phyloP scores from a whole-genome alignment of 2,329 filamentous ascomycete genomes.

The Pyrenophora tritici-repentis region DNA sequence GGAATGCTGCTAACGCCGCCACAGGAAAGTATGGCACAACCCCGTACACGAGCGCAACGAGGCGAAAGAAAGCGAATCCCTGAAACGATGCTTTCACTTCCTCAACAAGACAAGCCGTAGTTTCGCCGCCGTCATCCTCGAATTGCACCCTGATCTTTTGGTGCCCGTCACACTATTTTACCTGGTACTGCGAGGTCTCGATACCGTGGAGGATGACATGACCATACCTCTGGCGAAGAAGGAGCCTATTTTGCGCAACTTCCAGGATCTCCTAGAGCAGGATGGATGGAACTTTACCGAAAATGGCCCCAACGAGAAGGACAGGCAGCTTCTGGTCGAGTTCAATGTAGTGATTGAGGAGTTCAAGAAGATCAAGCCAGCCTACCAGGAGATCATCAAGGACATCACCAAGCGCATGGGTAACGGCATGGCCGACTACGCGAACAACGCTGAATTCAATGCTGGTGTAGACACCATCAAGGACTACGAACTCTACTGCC shows the following conservation, averaged over 20 bases:
- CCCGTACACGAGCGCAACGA: constrained; percentile 84
- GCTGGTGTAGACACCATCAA: constrained; percentile 80
- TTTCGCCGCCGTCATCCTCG: constrained; percentile 90
- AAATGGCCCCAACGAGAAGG: constrained; percentile 90
- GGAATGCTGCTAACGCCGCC: constrained; percentile 13
- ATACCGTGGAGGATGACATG: constrained; percentile 99
- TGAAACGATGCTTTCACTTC: constrained; percentile 83
- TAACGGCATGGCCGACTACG: constrained; percentile 98
- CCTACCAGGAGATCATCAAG: constrained; percentile 83
- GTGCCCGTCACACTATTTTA: constrained; percentile 92
- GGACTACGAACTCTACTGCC: constrained; percentile 96
- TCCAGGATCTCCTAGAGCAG: constrained; percentile 75
- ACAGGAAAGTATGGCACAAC: constrained; percentile 97
- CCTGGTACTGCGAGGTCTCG: constrained; percentile 84
- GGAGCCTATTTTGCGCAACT: constrained; percentile 82
- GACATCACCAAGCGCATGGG: constrained; percentile 96
- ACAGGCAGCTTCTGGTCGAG: constrained; percentile 86
- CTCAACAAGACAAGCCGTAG: constrained; percentile 89
- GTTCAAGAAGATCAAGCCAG: constrained; percentile 84
- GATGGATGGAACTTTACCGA: constrained; percentile 91
- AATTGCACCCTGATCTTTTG: constrained; percentile 91
- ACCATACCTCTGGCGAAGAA: constrained; percentile 81
- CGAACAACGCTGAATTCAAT: constrained; percentile 79
- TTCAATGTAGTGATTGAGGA: constrained; percentile 87
- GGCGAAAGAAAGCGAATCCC: constrained; percentile 72